A percentile compares a stretch with the other conserved stretches of the same genome.
These are phyloP conservation scores for Schrenkiella parvula DNA, from an alignment of 345 rosid species.

Conservation along the genomic window DNA sequence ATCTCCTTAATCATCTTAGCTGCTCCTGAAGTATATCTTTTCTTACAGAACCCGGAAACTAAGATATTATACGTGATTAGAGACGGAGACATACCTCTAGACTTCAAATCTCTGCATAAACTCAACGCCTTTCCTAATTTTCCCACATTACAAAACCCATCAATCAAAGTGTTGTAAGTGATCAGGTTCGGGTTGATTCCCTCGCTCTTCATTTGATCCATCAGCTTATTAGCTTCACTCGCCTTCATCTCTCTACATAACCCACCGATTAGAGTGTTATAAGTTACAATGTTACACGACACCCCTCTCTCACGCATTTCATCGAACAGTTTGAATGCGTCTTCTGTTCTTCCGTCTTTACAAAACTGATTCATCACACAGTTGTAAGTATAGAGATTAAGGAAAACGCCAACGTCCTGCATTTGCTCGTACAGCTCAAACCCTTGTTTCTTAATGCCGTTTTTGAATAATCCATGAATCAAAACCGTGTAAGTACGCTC, in stretches of 20 bases:
- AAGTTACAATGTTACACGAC: slow-evolving; percentile 52
- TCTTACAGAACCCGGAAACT: slow-evolving; percentile 49
- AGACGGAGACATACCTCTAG: slow-evolving; percentile 54
- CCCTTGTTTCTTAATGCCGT: slow-evolving; percentile 53
- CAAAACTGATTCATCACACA: slow-evolving; percentile 54
- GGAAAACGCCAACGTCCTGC: slow-evolving; percentile 49
- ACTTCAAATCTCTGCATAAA: slow-evolving; percentile 51
- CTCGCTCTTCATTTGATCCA: slow-evolving; percentile 41
- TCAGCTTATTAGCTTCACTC: slow-evolving; percentile 48
- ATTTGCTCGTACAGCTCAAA: slow-evolving; percentile 58
- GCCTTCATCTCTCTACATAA: slow-evolving; percentile 45
- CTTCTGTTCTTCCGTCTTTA: slow-evolving; percentile 37
- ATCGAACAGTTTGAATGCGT: slow-evolving; percentile 58
- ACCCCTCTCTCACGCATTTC: slow-evolving; percentile 74
- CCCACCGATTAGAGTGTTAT: slow-evolving; percentile 58
- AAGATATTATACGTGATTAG: slow-evolving; percentile 57
- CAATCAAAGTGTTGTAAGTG: slow-evolving; percentile 60
- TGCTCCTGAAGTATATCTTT: slow-evolving; percentile 40
- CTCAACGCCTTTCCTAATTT: slow-evolving; percentile 45
- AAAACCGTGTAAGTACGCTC: slow-evolving; percentile 68
- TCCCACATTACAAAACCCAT: slow-evolving; percentile 50
- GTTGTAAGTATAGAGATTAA: slow-evolving; percentile 57
- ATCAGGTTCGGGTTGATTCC: slow-evolving; percentile 55
- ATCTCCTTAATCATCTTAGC: slow-evolving; percentile 59
- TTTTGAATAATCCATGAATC: slow-evolving; percentile 64